These are phyloP conservation scores for Diaporthe amygdali DNA, from an alignment of 2,329 filamentous ascomycete genomes.

Conservation along the genomic window DNA sequence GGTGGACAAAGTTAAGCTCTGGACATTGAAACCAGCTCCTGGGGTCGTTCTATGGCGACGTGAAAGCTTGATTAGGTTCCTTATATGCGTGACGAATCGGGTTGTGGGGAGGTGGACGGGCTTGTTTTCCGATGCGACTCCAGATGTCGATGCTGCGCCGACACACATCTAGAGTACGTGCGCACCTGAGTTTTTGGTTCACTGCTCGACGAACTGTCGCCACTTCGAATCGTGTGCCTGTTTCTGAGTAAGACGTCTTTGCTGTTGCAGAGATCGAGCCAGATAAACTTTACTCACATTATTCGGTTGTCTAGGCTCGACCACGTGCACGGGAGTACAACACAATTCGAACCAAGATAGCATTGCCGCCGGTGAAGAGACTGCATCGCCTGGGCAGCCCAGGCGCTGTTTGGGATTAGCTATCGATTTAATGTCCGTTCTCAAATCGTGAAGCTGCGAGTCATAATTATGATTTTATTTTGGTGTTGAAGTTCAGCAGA, in stretches of 20 bases:
- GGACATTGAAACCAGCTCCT: slow-evolving; percentile 1
- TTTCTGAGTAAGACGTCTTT: background rate
- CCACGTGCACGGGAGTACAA: too few relatives aligned
- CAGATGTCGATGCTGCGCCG: background rate
- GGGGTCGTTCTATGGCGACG: background rate
- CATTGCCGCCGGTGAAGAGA: background rate
- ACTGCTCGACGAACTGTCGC: background rate
- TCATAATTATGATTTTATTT: background rate
- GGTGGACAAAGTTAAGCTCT: slow-evolving; percentile 3
- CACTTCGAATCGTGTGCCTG: background rate
- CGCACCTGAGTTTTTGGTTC: background rate
- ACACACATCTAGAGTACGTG: background rate
- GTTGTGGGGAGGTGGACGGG: background rate
- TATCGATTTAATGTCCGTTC: too few relatives aligned
- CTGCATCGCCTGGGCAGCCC: background rate
- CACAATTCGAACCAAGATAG: too few relatives aligned
- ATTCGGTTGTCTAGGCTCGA: background rate
- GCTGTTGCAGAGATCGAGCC: background rate
- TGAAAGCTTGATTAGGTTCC: background rate
- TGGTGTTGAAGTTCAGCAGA: background rate
- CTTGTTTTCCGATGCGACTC: background rate
- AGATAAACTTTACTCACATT: background rate
- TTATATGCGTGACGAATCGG: background rate
- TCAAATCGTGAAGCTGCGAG: background rate
- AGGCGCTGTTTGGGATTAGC: background rate